These are phyloP conservation scores for Diaporthe caulivora DNA, from an alignment of 2,329 filamentous ascomycete genomes.

Conservation along the genomic window DNA sequence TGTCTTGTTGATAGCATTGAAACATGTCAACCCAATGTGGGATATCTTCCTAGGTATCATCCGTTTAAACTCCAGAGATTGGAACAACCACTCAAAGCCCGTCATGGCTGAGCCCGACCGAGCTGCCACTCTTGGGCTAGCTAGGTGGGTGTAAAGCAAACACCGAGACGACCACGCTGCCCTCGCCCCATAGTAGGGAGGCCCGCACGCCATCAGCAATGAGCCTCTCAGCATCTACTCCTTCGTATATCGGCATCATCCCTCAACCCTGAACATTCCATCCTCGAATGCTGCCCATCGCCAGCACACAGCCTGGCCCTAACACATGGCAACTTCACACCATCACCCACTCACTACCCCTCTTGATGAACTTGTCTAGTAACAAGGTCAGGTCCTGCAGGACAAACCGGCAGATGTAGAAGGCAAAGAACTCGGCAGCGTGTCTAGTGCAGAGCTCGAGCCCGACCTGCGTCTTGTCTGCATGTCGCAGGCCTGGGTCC, in stretches of 20 bases:
- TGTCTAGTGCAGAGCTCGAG: slow-evolving; percentile 93
- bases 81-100: not conserved
- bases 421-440: slow-evolving; percentile 96
- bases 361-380: slow-evolving; percentile 97
- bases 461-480: slow-evolving; percentile 93
- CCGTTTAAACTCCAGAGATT: slow-evolving; percentile 31
- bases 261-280: not conserved
- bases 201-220: not conserved
- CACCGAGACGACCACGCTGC: not conserved
- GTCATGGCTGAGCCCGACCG: not conserved
- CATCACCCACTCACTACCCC: slow-evolving; percentile 92
- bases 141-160: not conserved
- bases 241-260: not conserved
- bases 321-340: slow-evolving; percentile 41
- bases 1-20: slow-evolving; percentile 29
- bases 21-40: slow-evolving; percentile 31
- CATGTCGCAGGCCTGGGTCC: slow-evolving; percentile 91
- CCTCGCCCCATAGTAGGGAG: not conserved
- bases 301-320: not conserved
- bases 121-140: not conserved
- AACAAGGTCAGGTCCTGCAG: slow-evolving; percentile 85
- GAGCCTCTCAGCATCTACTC: not conserved
- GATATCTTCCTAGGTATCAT: slow-evolving; percentile 37
- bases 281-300: not conserved
- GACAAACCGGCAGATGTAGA: slow-evolving; percentile 97